Conservation (phyloP, 208 protist genomes). For the Trypanosoma melophagium region DNA sequence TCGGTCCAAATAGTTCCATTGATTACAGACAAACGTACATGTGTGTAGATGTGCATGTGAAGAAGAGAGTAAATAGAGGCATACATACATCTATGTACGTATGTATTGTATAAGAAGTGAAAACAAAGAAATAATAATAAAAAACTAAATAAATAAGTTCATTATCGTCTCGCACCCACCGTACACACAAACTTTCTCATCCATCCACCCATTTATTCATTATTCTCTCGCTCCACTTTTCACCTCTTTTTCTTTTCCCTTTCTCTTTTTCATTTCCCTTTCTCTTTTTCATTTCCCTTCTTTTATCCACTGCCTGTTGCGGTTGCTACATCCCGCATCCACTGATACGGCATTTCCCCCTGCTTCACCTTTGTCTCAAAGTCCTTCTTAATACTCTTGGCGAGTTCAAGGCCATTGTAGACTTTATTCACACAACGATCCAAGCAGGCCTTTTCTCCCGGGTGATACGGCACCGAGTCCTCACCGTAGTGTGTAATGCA, state of each 20-base stretch:
- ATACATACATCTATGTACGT: neutral
- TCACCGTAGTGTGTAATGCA: slow-evolving; percentile 82
- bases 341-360: slow-evolving; percentile 74
- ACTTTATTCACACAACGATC: slow-evolving; percentile 77
- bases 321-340: slow-evolving; percentile 63
- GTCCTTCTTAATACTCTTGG: slow-evolving; percentile 53
- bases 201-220: too few species aligned
- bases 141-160: too few species aligned
- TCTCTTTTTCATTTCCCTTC: neutral
- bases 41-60: neutral
- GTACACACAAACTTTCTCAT: too few species aligned
- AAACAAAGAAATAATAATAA: too few species aligned
- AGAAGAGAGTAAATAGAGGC: neutral
- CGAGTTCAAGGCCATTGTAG: slow-evolving; percentile 57
- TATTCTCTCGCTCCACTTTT: too few species aligned
- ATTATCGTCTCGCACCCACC: too few species aligned
- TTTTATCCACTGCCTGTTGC: neutral
- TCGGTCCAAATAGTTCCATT: neutral
- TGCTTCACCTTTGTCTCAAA: slow-evolving; percentile 68
- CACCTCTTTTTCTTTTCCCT: neutral
- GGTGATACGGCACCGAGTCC: slow-evolving; percentile 80
- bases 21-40: neutral
- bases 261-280: neutral
- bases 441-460: slow-evolving; percentile 75
- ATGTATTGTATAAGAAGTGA: too few species aligned